Conservation (phyloP, 1,284 basidiomycete species). For the Bothia castanella region DNA sequence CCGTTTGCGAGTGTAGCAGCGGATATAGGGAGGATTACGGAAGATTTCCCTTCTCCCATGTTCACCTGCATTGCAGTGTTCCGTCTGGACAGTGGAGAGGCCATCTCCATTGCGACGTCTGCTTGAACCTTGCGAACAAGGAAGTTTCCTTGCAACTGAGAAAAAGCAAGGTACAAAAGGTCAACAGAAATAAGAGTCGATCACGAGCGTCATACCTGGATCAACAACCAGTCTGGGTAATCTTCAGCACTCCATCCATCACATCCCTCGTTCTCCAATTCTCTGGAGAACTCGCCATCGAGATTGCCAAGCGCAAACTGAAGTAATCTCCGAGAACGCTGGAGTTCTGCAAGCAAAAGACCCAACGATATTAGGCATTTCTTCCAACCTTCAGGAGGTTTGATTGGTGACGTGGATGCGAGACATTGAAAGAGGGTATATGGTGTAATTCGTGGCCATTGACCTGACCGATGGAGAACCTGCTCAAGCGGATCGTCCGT, state of each 20-base stretch:
- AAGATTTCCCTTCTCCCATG: slow-evolving; percentile 58
- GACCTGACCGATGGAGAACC: neutral
- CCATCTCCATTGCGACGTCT: slow-evolving; percentile 43
- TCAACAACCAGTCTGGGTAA: slow-evolving; percentile 42
- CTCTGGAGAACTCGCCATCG: neutral
- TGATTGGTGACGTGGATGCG: slow-evolving; percentile 9
- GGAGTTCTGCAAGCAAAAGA: slow-evolving; percentile 28
- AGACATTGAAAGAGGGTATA: slow-evolving; percentile 25
- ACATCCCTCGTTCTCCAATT: slow-evolving; percentile 20
- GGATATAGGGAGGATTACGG: slow-evolving; percentile 49
- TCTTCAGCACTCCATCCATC: slow-evolving; percentile 13
- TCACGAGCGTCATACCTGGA: slow-evolving; percentile 35
- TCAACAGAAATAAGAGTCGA: neutral
- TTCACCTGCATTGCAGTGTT: slow-evolving; percentile 48
- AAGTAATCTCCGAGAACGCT: slow-evolving; percentile 17
- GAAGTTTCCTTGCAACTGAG: slow-evolving; percentile 42
- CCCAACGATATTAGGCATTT: slow-evolving; percentile 28
- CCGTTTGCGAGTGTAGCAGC: slow-evolving; percentile 41
- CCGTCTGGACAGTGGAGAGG: slow-evolving; percentile 31
- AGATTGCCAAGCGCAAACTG: neutral
- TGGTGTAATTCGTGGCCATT: slow-evolving; percentile 28
- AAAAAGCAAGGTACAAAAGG: neutral
- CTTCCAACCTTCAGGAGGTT: slow-evolving; percentile 26
- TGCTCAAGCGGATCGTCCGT: neutral
- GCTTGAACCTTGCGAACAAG: slow-evolving; percentile 38